Evolutionary conservation across 176 grass and related monocot genomes (phyloP).

Genomic region (Carex kokanica): DNA sequence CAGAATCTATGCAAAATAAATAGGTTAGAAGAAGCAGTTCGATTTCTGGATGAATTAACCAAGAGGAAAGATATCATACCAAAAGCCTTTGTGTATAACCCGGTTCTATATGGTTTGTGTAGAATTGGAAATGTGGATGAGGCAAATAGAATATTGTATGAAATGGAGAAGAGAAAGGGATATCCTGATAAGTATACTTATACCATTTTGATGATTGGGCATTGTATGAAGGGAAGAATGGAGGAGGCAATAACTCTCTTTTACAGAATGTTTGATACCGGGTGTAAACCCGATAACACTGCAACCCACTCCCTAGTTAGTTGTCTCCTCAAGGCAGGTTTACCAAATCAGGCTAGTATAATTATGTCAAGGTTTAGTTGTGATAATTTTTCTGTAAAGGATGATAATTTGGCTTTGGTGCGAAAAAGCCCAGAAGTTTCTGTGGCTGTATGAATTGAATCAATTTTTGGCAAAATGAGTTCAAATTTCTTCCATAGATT

Average conservation of each 20-base stretch:
- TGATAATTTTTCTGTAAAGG: slow-evolving; percentile 32
- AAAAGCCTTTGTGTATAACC: slow-evolving; percentile 77
- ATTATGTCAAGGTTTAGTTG: slow-evolving; percentile 35
- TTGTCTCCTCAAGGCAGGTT: slow-evolving; percentile 83
- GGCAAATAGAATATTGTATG: slow-evolving; percentile 53
- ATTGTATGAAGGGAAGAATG: slow-evolving; percentile 93
- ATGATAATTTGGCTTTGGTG: slow-evolving; percentile 37
- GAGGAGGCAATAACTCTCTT: slow-evolving; percentile 62
- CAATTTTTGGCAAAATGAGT: slow-evolving; percentile 5
- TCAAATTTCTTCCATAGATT: not conserved
- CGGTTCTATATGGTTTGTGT: slow-evolving; percentile 72
- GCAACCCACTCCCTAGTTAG: slow-evolving; percentile 67
- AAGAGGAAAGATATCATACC: slow-evolving; percentile 56
- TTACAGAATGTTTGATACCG: slow-evolving; percentile 61
- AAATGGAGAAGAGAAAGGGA: slow-evolving; percentile 66
- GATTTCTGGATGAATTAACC: slow-evolving; percentile 55
- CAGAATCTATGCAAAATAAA: slow-evolving; percentile 72
- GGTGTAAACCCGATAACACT: slow-evolving; percentile 67
- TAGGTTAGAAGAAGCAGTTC: slow-evolving; percentile 53
- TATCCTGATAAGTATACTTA: slow-evolving; percentile 87
- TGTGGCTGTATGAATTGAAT: slow-evolving; percentile 50
- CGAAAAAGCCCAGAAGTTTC: slow-evolving; percentile 52
- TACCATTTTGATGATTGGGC: slow-evolving; percentile 86
- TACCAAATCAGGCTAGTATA: slow-evolving; percentile 66
- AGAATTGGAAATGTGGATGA: slow-evolving; percentile 66